Evolutionary conservation across 805 yeast species (phyloP).

Genomic region (Yamadazyma sp.): DNA sequence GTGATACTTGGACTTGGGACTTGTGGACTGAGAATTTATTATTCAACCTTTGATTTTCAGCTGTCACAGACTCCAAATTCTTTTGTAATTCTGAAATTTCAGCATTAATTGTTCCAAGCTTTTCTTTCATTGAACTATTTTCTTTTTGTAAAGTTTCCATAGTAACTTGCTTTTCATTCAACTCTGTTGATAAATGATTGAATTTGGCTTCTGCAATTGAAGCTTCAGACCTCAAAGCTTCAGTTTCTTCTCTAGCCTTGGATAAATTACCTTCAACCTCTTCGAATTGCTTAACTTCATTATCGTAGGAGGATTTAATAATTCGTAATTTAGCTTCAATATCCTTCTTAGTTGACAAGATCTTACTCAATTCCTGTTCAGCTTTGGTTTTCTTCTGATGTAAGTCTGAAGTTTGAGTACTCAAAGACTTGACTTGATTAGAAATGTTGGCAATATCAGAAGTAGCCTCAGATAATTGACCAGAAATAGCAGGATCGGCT

Average conservation of each 20-base stretch:
- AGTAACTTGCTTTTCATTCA: slow-evolving; percentile 56
- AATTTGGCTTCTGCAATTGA: slow-evolving; percentile 75
- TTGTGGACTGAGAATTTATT: slow-evolving; percentile 63
- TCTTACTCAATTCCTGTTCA: slow-evolving; percentile 70
- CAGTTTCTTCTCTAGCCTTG: slow-evolving; percentile 64
- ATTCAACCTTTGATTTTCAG: slow-evolving; percentile 58
- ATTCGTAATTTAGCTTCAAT: slow-evolving; percentile 68
- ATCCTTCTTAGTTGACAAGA: slow-evolving; percentile 63
- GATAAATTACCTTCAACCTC: slow-evolving; percentile 63
- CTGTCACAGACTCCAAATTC: slow-evolving; percentile 50
- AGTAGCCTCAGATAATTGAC: slow-evolving; percentile 72
- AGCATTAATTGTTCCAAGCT: slow-evolving; percentile 62
- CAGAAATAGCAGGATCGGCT: slow-evolving; percentile 60
- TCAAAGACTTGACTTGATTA: slow-evolving; percentile 76
- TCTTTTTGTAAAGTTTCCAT: slow-evolving; percentile 68
- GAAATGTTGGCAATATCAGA: slow-evolving; percentile 84
- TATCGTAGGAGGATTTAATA: slow-evolving; percentile 69
- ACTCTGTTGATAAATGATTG: slow-evolving; percentile 64
- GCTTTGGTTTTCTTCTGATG: slow-evolving; percentile 72
- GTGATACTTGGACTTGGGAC: slow-evolving; percentile 67
- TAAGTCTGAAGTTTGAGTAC: slow-evolving; percentile 67
- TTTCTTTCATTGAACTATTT: slow-evolving; percentile 64
- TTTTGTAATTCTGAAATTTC: slow-evolving; percentile 59
- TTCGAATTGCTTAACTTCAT: slow-evolving; percentile 72
- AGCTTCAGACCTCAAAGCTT: slow-evolving; percentile 65